Conservation (phyloP, 768 basidiomycete genomes). For the Naematelia encephala region DNA sequence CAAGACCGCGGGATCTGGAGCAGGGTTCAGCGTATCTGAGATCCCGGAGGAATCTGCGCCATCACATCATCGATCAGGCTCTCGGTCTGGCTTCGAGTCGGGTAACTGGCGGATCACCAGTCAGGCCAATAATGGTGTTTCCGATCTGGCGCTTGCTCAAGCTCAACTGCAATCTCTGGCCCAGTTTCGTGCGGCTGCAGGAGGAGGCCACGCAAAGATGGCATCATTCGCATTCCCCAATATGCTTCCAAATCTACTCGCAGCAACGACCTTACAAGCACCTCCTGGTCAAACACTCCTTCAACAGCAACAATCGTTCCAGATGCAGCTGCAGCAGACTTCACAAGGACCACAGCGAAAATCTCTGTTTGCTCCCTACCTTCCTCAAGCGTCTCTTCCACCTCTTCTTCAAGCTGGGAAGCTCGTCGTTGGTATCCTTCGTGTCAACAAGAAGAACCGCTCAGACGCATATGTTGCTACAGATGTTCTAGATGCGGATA, state of each 20-base stretch:
- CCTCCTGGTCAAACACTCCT: conserved; percentile 70
- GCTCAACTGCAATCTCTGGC: conserved; percentile 93
- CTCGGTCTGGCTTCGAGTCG: conserved; percentile 43
- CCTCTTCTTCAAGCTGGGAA: conserved; percentile 95
- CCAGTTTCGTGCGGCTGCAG: conserved; percentile 87
- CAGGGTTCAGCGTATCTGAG: conserved; percentile 64
- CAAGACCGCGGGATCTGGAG: conserved; percentile 56
- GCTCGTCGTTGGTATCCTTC: conserved; percentile 90
- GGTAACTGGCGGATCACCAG: conserved; percentile 84
- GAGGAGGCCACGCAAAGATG: conserved; percentile 89
- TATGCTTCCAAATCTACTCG: conserved; percentile 96
- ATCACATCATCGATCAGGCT: conserved; percentile 44
- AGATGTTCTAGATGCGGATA: conserved; percentile 95
- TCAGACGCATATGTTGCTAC: conserved; percentile 99
- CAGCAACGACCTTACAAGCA: conserved; percentile 83
- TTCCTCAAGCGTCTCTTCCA: conserved; percentile 94
- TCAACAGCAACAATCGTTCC: conserved; percentile 93
- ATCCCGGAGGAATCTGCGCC: conserved; percentile 32
- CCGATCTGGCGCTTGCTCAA: conserved; percentile 93
- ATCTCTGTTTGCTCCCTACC: conserved; percentile 95
- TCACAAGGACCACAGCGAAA: conserved; percentile 86
- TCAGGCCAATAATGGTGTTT: conserved; percentile 46
- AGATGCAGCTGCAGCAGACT: conserved; percentile 84
- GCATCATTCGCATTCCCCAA: conserved; percentile 96
- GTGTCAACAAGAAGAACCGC: conserved; percentile 97